Evolutionary conservation across 2,329 filamentous ascomycete species (phyloP), one percentile per base, ranked within the genome.

Genomic region (Pseudogymnoascus sp.): DNA sequence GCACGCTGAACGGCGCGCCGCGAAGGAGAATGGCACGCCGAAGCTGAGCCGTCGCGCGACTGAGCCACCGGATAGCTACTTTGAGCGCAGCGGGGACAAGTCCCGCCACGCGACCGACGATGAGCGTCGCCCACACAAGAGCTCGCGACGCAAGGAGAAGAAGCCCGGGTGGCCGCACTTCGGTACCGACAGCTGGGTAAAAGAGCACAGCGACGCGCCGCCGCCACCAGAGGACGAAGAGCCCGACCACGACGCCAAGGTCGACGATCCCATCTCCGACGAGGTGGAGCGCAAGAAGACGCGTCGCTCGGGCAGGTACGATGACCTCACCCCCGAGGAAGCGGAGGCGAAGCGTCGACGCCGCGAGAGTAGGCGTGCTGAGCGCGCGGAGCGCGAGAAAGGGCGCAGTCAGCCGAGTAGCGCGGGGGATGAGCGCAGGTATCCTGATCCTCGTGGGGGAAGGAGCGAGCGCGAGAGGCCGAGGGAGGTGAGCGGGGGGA

Each of bases 401-500:
- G 41, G 67, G 65, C 4, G 72, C 71, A 62, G 71, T 39, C 58
- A 39, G 58, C 58, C 58, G 5, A 59, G 69, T n/a, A 73, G 71
- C 63, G 68, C 72, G 63, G 70, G 66, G 10, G 68, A 71, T 51
- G 68, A 64, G 13, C 62, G 67, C 29, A 60, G 70, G 55, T 68
- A 66, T 65, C 67, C 21, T 64, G 68, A 62, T 68, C 70, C 58
- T 69, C 68, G 51, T 66, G 66, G 5, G 67, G 69, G 51, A 62
- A 68, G 25, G 70, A 72, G 17, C 25, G 39, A 48, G 81, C 81
- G 51, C 81, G 85, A 58, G 82, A 86, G 25, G 58, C 81, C 86
- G 25, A 89, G 80, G 1, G 89, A 91, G 75, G 84, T 94, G 61
- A 95, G 78, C 17, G 90, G 86, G 27, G 83, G 83, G 27, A 67